A percentile compares a stretch with the other conserved stretches of the same genome.
phyloP scores from a whole-genome alignment of 352 stramenopile species.

The Plasmopara halstedii region DNA sequence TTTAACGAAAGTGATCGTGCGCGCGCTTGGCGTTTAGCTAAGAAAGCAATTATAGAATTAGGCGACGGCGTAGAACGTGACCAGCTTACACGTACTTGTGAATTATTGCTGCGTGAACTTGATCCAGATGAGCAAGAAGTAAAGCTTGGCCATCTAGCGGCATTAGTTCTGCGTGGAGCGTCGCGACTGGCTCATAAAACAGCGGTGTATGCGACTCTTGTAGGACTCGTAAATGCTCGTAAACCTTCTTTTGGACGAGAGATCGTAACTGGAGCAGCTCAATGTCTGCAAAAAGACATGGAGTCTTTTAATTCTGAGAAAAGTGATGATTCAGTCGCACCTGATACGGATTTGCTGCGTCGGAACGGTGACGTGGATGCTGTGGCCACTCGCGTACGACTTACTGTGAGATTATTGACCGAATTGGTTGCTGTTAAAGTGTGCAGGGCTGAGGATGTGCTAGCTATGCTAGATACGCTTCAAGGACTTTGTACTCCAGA shows the following conservation, averaged over 20 bases:
- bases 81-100: conserved; percentile 33
- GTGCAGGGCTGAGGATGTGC: conserved; percentile 50
- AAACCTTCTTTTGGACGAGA: conserved; percentile 45
- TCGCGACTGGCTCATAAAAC: conserved; percentile 63
- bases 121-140: conserved; percentile 44
- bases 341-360: conserved; percentile 14
- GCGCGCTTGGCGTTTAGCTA: conserved; percentile 59
- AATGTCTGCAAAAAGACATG: conserved; percentile 45
- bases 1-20: conserved; percentile 58
- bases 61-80: conserved; percentile 52
- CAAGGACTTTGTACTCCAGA: conserved; percentile 56
- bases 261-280: conserved; percentile 31
- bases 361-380: conserved; percentile 31
- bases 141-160: conserved; percentile 48
- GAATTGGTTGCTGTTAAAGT: conserved; percentile 52
- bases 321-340: conserved; percentile 10
- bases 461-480: conserved; percentile 50
- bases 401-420: conserved; percentile 59
- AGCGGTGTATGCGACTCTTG: conserved; percentile 55
- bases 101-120: conserved; percentile 42
- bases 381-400: conserved; percentile 40
- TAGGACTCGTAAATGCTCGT: conserved; percentile 60
- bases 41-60: conserved; percentile 69
- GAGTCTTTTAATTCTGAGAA: conserved; percentile 41
- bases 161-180: conserved; percentile 46